Percentiles rank a stretch among this genome's conserved stretches.
phyloP scores from a whole-genome alignment of 805 yeast genomes.

The Spathaspora boniae region DNA sequence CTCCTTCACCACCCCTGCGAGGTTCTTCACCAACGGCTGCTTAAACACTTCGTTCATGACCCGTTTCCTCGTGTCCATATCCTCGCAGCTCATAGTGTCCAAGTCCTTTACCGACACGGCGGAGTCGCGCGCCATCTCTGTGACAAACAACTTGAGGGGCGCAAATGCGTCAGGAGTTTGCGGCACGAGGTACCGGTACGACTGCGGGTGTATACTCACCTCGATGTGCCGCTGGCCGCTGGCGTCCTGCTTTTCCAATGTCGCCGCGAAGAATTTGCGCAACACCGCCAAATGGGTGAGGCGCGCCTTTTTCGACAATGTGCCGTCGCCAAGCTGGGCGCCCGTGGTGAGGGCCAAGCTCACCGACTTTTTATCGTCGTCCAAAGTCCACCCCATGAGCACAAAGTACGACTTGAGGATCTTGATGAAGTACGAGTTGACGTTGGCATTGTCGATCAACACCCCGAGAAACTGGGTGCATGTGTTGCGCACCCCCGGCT shows the following conservation, averaged over 20 bases:
- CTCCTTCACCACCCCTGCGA: slow-evolving; percentile 52
- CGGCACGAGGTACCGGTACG: slow-evolving; percentile 53
- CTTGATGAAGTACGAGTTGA: slow-evolving; percentile 60
- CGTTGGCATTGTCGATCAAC: slow-evolving; percentile 50
- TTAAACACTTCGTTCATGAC: slow-evolving; percentile 52
- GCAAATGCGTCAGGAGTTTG: slow-evolving; percentile 60
- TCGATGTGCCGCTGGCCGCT: slow-evolving; percentile 4
- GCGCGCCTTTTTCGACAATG: slow-evolving; percentile 35
- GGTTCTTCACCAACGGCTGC: slow-evolving; percentile 47
- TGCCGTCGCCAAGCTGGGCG: slow-evolving; percentile 25
- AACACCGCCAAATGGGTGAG: slow-evolving; percentile 40
- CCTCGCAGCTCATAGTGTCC: slow-evolving; percentile 55
- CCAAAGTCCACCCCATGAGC: slow-evolving; percentile 70
- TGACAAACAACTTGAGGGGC: slow-evolving; percentile 56
- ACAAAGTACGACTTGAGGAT: slow-evolving; percentile 65
- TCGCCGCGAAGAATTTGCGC: slow-evolving; percentile 41
- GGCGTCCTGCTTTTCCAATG: slow-evolving; percentile 24
- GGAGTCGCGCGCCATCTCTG: slow-evolving; percentile 18
- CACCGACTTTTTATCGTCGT: slow-evolving; percentile 31
- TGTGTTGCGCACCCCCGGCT: slow-evolving; percentile 69
- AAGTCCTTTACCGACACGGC: slow-evolving; percentile 31
- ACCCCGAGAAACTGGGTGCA: slow-evolving; percentile 65
- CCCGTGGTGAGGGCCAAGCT: slow-evolving; percentile 32
- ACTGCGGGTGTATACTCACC: slow-evolving; percentile 41
- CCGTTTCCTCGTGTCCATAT: slow-evolving; percentile 50